phyloP scores from a whole-genome alignment of 192 early-diverging fungal genomes.

The Dimargaris xerosporica region DNA sequence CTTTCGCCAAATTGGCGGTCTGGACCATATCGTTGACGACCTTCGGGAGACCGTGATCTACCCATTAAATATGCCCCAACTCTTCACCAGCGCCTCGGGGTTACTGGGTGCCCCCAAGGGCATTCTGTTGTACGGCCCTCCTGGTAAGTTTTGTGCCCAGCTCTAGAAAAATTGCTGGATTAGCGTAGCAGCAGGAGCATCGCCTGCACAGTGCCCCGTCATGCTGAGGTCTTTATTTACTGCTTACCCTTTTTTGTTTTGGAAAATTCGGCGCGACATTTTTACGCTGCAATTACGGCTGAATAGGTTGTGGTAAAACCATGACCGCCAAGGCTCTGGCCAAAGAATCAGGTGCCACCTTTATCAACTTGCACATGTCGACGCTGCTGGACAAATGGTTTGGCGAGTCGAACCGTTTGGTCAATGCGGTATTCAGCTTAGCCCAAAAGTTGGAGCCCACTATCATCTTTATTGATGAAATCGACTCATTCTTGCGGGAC shows the following conservation, averaged over 20 bases:
- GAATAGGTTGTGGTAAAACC: slow-evolving; percentile 88
- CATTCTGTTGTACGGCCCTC: slow-evolving; percentile 88
- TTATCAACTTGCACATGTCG: slow-evolving; percentile 94
- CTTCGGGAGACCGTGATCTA: slow-evolving; percentile 93
- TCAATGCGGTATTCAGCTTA: slow-evolving; percentile 80
- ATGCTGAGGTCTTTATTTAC: too few species aligned
- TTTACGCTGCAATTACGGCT: neutral
- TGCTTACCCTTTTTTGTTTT: too few species aligned
- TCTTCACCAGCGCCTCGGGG: slow-evolving; percentile 73
- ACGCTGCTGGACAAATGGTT: slow-evolving; percentile 98
- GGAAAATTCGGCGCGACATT: neutral
- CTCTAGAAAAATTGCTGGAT: slow-evolving; percentile 7
- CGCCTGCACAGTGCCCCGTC: too few species aligned
- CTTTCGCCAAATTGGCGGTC: slow-evolving; percentile 84
- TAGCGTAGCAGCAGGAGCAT: slow-evolving; percentile 1
- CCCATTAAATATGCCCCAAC: slow-evolving; percentile 81
- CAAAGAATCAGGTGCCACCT: slow-evolving; percentile 89
- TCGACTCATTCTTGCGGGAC: slow-evolving; percentile 92
- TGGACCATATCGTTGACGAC: slow-evolving; percentile 81
- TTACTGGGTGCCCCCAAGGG: slow-evolving; percentile 88
- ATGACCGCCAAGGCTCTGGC: slow-evolving; percentile 98
- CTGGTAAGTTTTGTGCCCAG: slow-evolving; percentile 26
- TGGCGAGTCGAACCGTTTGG: slow-evolving; percentile 91
- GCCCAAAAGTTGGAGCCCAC: slow-evolving; percentile 87
- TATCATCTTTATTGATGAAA: slow-evolving; percentile 99